Base-by-base conservation (phyloP, 495 filamentous ascomycete genomes). In the Penicillium fimorum region DNA sequence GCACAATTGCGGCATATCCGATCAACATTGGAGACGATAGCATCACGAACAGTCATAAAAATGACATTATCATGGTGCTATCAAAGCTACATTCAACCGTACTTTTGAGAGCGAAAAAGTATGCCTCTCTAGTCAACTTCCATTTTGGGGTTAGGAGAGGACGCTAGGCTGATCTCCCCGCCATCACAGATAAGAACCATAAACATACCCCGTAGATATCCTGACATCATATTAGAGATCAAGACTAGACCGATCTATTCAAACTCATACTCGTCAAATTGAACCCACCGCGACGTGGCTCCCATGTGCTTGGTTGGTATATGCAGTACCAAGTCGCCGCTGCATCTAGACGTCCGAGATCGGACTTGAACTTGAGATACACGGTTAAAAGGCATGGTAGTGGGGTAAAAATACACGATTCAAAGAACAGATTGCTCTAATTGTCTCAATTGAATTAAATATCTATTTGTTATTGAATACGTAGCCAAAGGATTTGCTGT, bases 101-200 rank as follows among this genome's bases (percentile, higher is more conserved):
- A 20, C 0, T 9, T 11, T n/a, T 37, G 32, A 24, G 18, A 25
- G 10, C 32, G 22, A n/a, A 25, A 6, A 4, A 27, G 25, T 27
- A 27, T 27, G 25, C 25, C 17, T n/a, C 41, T 45, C 51, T 25
- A 45, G 51, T 45, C 20, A 53, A 53, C 51, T 53, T 53, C 51
- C 41, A 9, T 11, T 53, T 22, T 53, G 18, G 9, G 30, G 51
- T 8, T 18, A 45, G 25, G 25, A 27, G 4, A 27, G 25, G 25
- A 27, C 25, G 25, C 25, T 27, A 27, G 25, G 15, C 27, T n/a
- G 41, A 24, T 33, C 40, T 8, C 29, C 29, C 50, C 50, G 20
- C 47, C 17, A 18, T 33, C 18, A 32, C 29, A 25, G 50, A 44
- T 52, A 52, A 50, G 48, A 29, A 10, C 8, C 7, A 22, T n/a